Evolutionary conservation across 2,329 filamentous ascomycete genomes (phyloP).

Genomic region (Talaromyces albobiverticillius): DNA sequence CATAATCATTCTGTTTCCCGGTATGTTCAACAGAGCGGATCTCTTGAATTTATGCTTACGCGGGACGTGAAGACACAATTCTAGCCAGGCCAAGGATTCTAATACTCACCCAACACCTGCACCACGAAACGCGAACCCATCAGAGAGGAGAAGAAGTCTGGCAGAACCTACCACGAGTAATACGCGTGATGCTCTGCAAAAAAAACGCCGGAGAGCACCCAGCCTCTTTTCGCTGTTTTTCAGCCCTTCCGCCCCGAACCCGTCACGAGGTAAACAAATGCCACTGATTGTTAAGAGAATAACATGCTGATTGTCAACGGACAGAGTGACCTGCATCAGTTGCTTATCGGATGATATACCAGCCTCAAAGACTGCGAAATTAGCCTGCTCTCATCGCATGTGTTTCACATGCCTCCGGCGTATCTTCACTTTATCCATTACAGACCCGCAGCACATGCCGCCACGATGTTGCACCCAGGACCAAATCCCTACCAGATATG

Average conservation of each 20-base stretch:
- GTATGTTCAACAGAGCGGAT: not conserved
- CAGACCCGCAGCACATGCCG: constrained; percentile 74
- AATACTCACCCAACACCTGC: not conserved
- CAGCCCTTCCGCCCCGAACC: not conserved
- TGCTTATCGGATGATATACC: constrained; percentile 68
- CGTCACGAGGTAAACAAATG: not conserved
- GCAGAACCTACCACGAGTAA: not conserved
- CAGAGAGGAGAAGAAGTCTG: not conserved
- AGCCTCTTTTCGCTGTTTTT: constrained; percentile 5
- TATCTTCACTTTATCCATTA: constrained; percentile 71
- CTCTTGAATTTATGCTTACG: not conserved
- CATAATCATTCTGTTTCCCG: not conserved
- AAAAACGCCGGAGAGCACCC: not conserved
- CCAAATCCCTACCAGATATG: constrained; percentile 71
- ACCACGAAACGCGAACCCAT: not conserved
- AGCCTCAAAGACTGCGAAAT: constrained; percentile 61
- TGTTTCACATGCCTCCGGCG: constrained; percentile 73
- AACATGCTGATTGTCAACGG: not conserved
- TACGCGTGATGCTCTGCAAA: no score
- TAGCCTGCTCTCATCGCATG: constrained; percentile 78
- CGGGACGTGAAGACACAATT: not conserved
- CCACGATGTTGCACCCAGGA: constrained; percentile 74
- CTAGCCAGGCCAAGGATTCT: not conserved
- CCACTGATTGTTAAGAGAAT: not conserved
- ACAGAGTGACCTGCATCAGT: constrained; percentile 67